A percentile compares a stretch with the other conserved stretches of the same genome.
phyloP scores from a whole-genome alignment of 1,284 basidiomycete species.

The Chalciporus sp. region DNA sequence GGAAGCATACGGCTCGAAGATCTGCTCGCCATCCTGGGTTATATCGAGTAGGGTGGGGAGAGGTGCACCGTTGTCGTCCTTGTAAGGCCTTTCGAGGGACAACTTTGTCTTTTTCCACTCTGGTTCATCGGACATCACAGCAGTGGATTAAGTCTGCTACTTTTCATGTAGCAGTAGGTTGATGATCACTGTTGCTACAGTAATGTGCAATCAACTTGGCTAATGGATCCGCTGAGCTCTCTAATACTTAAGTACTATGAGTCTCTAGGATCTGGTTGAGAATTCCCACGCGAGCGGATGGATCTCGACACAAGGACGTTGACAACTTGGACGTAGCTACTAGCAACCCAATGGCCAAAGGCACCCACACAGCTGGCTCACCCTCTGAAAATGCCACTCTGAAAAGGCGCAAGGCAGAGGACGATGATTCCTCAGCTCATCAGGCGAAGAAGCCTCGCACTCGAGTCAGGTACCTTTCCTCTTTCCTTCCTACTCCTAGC shows the following conservation, averaged over 20 bases:
- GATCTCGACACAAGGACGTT: slow-evolving; percentile 24
- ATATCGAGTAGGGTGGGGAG: slow-evolving; percentile 72
- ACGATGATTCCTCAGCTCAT: slow-evolving; percentile 48
- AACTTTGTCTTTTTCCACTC: slow-evolving; percentile 63
- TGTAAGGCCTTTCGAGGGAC: slow-evolving; percentile 76
- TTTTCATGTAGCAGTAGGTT: too few species aligned
- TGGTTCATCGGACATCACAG: slow-evolving; percentile 38
- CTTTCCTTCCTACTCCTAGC: background rate
- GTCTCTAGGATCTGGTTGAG: background rate
- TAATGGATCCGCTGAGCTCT: too few species aligned
- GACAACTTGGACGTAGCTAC: too few species aligned
- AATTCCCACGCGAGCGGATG: slow-evolving; percentile 29
- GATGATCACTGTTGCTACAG: background rate
- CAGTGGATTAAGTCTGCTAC: too few species aligned
- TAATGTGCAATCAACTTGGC: too few species aligned
- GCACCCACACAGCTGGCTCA: slow-evolving; percentile 14
- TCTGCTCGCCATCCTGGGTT: slow-evolving; percentile 62
- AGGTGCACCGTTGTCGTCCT: slow-evolving; percentile 65
- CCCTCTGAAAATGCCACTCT: slow-evolving; percentile 30
- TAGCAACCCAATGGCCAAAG: slow-evolving; percentile 28
- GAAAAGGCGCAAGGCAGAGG: slow-evolving; percentile 67
- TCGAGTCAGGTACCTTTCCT: slow-evolving; percentile 59
- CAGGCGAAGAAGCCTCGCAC: slow-evolving; percentile 71
- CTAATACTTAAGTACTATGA: too few species aligned
- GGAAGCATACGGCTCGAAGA: slow-evolving; percentile 66